Percentiles rank a stretch among this genome's conserved stretches.
Evolutionary conservation across 1,284 basidiomycete genomes (phyloP).

Genomic region (Quambalaria eucalypti): DNA sequence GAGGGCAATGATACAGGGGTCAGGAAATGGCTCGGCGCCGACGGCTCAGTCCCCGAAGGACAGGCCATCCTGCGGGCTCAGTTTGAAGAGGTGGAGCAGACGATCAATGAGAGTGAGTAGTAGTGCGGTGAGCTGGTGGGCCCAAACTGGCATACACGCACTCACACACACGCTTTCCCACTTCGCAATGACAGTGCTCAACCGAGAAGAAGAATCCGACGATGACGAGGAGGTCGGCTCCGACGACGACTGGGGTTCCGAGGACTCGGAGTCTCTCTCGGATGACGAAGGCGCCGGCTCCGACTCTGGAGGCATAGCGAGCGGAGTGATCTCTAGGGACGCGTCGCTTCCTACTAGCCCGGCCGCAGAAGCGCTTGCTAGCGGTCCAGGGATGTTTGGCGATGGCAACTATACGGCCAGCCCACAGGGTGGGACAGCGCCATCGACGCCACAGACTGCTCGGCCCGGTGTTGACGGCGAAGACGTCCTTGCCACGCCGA

Average conservation of each 20-base stretch:
- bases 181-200: constrained; percentile 18
- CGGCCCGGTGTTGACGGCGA: background rate
- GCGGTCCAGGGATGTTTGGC: background rate
- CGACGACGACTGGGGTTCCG: constrained; percentile 7
- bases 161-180: background rate
- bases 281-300: background rate
- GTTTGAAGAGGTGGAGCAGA: constrained; percentile 88
- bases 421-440: background rate
- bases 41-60: constrained; percentile 81
- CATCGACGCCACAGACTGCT: background rate
- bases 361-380: background rate
- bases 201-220: constrained; percentile 42
- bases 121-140: background rate
- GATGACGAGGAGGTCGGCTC: constrained; percentile 28
- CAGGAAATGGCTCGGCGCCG: constrained; percentile 49
- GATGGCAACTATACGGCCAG: background rate
- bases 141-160: no score
- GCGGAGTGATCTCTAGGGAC: background rate
- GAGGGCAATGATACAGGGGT: constrained; percentile 48
- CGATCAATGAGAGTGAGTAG: constrained; percentile 56
- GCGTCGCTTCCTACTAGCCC: background rate
- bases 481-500: background rate
- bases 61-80: constrained; percentile 95
- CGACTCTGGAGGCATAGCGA: background rate
- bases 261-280: background rate